Evolutionary conservation across 139 green algal species (phyloP), one percentile per base, ranked within the genome.

Genomic region (Volvox africanus): DNA sequence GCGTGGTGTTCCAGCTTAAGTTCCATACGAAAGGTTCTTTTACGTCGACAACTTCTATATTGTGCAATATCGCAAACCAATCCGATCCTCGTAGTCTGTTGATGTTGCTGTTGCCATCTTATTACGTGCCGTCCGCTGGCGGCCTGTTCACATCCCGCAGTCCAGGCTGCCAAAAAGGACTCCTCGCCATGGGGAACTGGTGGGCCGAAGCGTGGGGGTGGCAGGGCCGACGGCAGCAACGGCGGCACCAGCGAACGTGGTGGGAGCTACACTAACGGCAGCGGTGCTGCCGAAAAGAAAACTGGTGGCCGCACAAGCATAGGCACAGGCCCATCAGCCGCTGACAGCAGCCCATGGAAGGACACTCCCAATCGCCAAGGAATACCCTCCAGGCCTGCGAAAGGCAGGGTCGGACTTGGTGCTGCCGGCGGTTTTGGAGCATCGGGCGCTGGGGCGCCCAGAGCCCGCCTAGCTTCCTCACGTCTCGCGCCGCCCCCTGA

Each of bases 191-290:
- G 86, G 73, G 83, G 73, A 11, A 28, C 73, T 30, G 86, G 75
- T 5, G 86, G 86, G 0, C 55, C 75, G 24, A 90, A 90, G 33
- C 86, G 86, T 3, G 88, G 88, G 24, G 32, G 20, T 30, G 50
- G 87, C 61, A 82, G 73, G 37, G 44, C 30, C 78, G 67, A n/a
- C 88, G 20, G 88, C 88, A 68, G 78, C 88, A 26, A 62, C 35
- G 55, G 86, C n/a, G 55, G 30, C 0, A 65, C 16, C 61, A 77
- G 30, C 30, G 30, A n/a, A n/a, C 68, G 55, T 55, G 17, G 6
- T 32, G 37, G 22, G 32, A 44, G 1, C 80, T 11, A 44, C 50
- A 26, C 33, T 35, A 62, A 32, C 33, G 33, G 62, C 32, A 35
- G 61, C 82, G 33, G 24, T 21, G 82, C 61, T 62, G 36, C 32